Base-by-base conservation (phyloP, 805 yeast genomes). In the Metschnikowia vanudenii region DNA sequence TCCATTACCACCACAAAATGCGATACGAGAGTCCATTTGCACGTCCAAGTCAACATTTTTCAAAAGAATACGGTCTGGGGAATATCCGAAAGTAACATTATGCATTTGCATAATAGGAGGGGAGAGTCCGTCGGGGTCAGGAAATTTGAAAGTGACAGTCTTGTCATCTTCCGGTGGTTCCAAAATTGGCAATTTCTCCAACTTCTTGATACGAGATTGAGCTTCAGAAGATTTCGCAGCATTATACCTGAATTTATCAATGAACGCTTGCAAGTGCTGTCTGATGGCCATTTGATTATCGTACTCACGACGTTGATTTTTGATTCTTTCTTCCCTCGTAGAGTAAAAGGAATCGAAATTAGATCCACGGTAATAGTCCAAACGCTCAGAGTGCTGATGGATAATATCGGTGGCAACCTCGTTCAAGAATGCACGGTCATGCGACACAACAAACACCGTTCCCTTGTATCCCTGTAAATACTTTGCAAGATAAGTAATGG, bases 331-430 rank as follows among this genome's bases (percentile, higher is more conserved):
- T 67, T 91, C 98, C 63, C 91, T 82, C 10, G 98, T 92, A 29
- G 88, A 78, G 62, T 94, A 87, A 79, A 94, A 94, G 18, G 87
- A 77, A 68, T 94, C 98, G 59, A 94, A 94, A 71, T 94, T 84
- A 46, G 96, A 82, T 33, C 97, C 96, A 67, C 94, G 76, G 72
- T 94, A 94, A 72, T 92, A 94, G 68, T 94, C 99, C 56, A 94
- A 75, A 65, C 99, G 81, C 71, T 94, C 99, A 16, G 96, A 89
- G 65, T 94, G 99, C 72, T 94, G 99, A 66, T 94, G 94, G 48
- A 94, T 91, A 49, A 94, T 94, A 69, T 94, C 99, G 0, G 99
- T 94, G 10, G 99, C 99, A 38, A 94, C 96, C 63, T 94, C 99
- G 65, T 94, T 94, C 61, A 94, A 76, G 73, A 94, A 94, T 36